A percentile compares a stretch with the other conserved stretches of the same genome.
Conservation (phyloP, 805 yeast species). For the Pichia pseudocactophila region DNA sequence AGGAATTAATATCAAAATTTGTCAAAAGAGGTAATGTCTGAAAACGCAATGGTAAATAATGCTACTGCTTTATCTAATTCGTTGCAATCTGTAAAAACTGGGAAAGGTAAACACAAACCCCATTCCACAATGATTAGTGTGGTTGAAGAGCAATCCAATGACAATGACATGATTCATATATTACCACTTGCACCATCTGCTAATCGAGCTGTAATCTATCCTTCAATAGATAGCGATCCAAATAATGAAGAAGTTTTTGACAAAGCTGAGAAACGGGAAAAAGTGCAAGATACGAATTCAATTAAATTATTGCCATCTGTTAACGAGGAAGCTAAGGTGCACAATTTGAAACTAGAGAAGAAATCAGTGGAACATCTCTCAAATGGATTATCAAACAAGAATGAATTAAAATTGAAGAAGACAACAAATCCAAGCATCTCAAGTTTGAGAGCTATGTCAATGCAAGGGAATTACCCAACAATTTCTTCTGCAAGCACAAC, state of each 20-base stretch:
- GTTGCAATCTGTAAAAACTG: background rate
- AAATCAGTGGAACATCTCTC: constrained; percentile 3
- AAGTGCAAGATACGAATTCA: background rate
- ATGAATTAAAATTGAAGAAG: constrained; percentile 11
- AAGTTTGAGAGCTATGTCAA: constrained; percentile 20
- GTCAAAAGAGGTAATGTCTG: no score
- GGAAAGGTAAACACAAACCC: background rate
- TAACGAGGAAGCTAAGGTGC: background rate
- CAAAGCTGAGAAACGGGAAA: background rate
- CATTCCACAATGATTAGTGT: constrained; percentile 21
- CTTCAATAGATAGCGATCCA: background rate
- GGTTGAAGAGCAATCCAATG: constrained; percentile 23
- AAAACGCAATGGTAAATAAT: background rate
- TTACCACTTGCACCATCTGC: constrained; percentile 11
- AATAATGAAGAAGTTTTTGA: background rate
- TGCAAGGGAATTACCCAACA: constrained; percentile 16
- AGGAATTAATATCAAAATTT: no score
- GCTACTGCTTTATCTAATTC: background rate
- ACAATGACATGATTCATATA: constrained; percentile 17
- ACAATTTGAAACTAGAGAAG: constrained; percentile 1
- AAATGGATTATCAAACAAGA: background rate
- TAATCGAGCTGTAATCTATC: background rate
- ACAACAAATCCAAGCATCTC: constrained; percentile 20
- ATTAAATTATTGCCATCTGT: background rate
- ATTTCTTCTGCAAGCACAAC: constrained; percentile 21